Evolutionary conservation across 371 early-diverging fungal genomes (phyloP).

Genomic region (Paraphysoderma sedebokerense): DNA sequence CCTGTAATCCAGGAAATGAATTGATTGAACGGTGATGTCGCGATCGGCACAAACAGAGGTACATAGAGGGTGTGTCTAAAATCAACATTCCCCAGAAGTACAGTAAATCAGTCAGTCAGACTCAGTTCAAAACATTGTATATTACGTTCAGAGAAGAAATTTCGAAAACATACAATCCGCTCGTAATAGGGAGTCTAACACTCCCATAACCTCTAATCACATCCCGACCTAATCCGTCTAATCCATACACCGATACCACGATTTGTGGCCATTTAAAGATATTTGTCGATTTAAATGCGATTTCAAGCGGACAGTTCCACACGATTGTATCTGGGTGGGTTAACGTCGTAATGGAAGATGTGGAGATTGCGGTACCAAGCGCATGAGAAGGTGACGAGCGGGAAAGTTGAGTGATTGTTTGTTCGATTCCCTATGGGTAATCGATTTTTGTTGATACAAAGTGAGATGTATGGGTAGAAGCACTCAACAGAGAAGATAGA

Average conservation of each 20-base stretch:
- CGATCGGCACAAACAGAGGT: slow-evolving; percentile 17
- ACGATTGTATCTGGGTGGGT: slow-evolving; percentile 15
- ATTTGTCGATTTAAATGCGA: slow-evolving; percentile 28
- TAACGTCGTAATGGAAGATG: too few relatives aligned
- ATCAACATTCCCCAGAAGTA: not conserved
- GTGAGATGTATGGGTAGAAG: too few relatives aligned
- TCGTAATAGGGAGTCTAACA: slow-evolving; percentile 7
- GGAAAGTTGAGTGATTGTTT: too few relatives aligned
- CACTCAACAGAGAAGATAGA: too few relatives aligned
- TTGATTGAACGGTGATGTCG: slow-evolving; percentile 17
- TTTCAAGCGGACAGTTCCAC: slow-evolving; percentile 34
- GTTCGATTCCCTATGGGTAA: too few relatives aligned
- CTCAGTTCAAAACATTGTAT: too few relatives aligned
- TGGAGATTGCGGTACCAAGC: too few relatives aligned
- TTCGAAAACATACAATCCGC: slow-evolving; percentile 7
- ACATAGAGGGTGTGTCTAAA: slow-evolving; percentile 18
- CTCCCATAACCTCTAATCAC: slow-evolving; percentile 32
- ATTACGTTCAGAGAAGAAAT: too few relatives aligned
- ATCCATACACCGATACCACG: slow-evolving; percentile 28
- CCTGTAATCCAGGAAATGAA: slow-evolving; percentile 21
- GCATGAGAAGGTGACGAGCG: too few relatives aligned
- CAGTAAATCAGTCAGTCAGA: too few relatives aligned
- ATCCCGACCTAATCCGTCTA: slow-evolving; percentile 29
- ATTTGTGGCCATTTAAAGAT: slow-evolving; percentile 34
- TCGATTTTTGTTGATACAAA: too few relatives aligned